phyloP scores from a whole-genome alignment of 164 flowering plant species.

The Aristolochia contorta region DNA sequence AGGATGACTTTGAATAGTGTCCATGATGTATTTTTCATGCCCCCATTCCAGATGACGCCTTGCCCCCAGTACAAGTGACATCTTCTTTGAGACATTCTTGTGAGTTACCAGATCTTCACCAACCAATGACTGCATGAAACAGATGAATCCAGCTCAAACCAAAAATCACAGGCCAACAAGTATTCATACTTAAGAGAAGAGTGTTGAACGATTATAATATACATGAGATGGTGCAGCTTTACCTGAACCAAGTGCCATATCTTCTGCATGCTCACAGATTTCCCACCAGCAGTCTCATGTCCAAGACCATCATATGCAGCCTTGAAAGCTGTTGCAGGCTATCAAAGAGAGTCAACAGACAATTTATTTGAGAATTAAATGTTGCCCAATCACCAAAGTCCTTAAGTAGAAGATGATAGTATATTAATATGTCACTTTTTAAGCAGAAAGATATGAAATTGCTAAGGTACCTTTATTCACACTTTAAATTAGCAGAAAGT shows the following conservation, averaged over 20 bases:
- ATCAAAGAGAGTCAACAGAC: not conserved
- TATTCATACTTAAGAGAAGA: not conserved
- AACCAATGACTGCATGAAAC: constrained; percentile 42
- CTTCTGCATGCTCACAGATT: constrained; percentile 89
- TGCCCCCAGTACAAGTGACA: constrained; percentile 81
- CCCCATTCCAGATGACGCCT: constrained; percentile 93
- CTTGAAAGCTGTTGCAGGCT: constrained; percentile 88
- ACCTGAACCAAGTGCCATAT: constrained; percentile 96
- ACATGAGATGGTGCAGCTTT: not conserved
- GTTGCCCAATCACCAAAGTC: too few relatives aligned
- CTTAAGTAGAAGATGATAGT: too few relatives aligned
- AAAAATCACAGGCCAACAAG: not conserved
- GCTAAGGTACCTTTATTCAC: too few relatives aligned
- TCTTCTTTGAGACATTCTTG: constrained; percentile 52
- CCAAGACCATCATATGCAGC: constrained; percentile 69
- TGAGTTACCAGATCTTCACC: constrained; percentile 45
- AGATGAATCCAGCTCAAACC: not conserved
- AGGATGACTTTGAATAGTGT: constrained; percentile 91
- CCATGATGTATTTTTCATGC: constrained; percentile 83
- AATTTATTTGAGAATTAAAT: too few relatives aligned
- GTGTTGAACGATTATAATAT: not conserved
- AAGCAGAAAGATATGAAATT: too few relatives aligned
- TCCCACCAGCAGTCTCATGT: constrained; percentile 52
- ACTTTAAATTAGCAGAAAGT: too few relatives aligned
- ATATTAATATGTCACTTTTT: too few relatives aligned